These are phyloP conservation scores for Neofusicoccum sp. DNA, from an alignment of 2,329 filamentous ascomycete species.

Conservation along the genomic window DNA sequence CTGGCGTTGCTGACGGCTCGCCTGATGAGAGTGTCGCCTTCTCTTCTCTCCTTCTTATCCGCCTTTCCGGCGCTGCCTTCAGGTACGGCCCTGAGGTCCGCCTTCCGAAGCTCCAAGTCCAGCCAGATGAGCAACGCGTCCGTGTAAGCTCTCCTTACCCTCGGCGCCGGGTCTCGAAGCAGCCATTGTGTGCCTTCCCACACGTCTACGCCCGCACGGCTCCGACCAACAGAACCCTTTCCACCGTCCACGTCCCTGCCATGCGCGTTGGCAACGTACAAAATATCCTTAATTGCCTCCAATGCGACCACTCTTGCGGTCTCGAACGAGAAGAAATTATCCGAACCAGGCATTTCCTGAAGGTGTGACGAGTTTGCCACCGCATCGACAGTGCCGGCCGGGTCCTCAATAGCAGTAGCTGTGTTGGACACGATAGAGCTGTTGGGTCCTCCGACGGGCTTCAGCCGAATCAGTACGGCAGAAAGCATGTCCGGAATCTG, in stretches of 20 bases:
- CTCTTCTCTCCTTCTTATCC: conserved; percentile 44
- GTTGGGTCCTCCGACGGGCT: conserved; percentile 51
- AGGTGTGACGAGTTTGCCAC: conserved; percentile 49
- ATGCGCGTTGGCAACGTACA: conserved; percentile 69
- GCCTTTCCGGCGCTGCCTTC: conserved; percentile 51
- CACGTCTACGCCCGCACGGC: conserved; percentile 72
- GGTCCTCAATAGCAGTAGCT: conserved; percentile 52
- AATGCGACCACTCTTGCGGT: conserved; percentile 65
- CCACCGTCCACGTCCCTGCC: conserved; percentile 50
- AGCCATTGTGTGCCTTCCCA: conserved; percentile 99
- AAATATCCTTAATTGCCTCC: conserved; percentile 75
- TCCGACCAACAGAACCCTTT: conserved; percentile 62
- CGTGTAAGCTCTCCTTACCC: conserved; percentile 80
- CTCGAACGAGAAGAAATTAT: conserved; percentile 62
- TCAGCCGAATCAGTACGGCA: conserved; percentile 74
- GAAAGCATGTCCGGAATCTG: conserved; percentile 94
- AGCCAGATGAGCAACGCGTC: conserved; percentile 85
- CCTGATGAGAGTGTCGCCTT: conserved; percentile 44
- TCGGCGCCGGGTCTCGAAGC: conserved; percentile 72
- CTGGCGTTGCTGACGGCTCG: conserved; percentile 16
- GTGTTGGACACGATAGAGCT: conserved; percentile 44
- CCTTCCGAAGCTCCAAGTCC: conserved; percentile 69
- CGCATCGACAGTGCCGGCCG: conserved; percentile 47
- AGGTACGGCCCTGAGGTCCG: conserved; percentile 59
- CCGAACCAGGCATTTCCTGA: conserved; percentile 52